Evolutionary conservation across 2,329 filamentous ascomycete species (phyloP), one percentile per base, ranked within the genome.

Genomic region (Metarhizium brunneum): DNA sequence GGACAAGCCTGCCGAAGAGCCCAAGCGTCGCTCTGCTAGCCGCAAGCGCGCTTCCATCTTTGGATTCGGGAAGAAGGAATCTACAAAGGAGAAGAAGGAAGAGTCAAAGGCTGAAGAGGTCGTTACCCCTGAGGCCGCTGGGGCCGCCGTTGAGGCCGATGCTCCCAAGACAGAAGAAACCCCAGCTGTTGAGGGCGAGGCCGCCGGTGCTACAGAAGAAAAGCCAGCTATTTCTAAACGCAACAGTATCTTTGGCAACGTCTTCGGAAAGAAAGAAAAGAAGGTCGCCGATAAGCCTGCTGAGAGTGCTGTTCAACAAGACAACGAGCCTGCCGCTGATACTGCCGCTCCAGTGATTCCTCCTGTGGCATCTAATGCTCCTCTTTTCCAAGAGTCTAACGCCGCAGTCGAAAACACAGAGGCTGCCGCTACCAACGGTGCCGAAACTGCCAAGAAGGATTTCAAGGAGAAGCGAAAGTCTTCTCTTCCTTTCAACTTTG

Each of bases 401-500:
- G 73, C 69, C 56, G 73, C 75, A 32, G 68, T 73, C 43, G 78
- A 81, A 69, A 72, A 72, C 25, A 70, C 74, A 3, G 78, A 82
- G 63, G 66, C 60, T 49, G 65, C 73, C 55, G 68, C 72, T 30
- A 68, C 74, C 56, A 77, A 76, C 60, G 76, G 75, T 30, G 68
- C 74, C 55, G 77, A 77, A 61, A 74, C 76, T 58, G 83, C 74
- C 55, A 82, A 82, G 71, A 83, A 83, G 73, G 81, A 82, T 59
- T 69, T 78, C 63, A 91, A 90, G 84, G 79, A 83, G 73, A 95
- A 95, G 88, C 88, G 90, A 72, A 84, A 85, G 73, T 94, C 89
- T 62, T 86, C 92, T 66, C 72, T 83, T 8, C 79, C 80, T 51
- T 95, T 95, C 73, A 84, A 83, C 65, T 85, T 84, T 66, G 84